Evolutionary conservation across 495 filamentous ascomycete species (phyloP).

Genomic region (Pseudomonodictys pantanalensis): DNA sequence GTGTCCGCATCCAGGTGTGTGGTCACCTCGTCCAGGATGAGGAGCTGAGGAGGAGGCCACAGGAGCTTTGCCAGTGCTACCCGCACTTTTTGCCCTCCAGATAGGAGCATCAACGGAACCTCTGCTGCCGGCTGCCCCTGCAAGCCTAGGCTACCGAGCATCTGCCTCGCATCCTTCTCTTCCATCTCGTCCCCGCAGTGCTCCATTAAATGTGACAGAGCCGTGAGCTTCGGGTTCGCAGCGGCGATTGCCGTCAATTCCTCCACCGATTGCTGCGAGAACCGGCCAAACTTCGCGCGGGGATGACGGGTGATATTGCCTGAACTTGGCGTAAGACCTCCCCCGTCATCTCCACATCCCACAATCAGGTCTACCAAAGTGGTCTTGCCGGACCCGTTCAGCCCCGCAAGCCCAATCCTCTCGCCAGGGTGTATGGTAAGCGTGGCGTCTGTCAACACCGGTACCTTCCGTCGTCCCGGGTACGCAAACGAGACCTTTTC

Average conservation of each 20-base stretch:
- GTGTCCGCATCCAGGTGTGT: constrained; percentile 83
- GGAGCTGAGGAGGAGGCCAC: constrained; percentile 64
- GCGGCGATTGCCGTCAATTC: constrained; percentile 53
- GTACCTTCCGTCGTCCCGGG: constrained; percentile 34
- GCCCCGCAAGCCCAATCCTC: constrained; percentile 67
- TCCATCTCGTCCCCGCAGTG: constrained; percentile 50
- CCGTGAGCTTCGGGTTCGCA: constrained; percentile 53
- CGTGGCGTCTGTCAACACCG: constrained; percentile 56
- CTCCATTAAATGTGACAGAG: constrained; percentile 56
- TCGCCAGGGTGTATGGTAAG: constrained; percentile 66
- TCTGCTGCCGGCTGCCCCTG: constrained; percentile 64
- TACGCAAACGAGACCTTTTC: constrained; percentile 66
- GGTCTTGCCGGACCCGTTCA: constrained; percentile 74
- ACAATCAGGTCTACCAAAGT: constrained; percentile 63
- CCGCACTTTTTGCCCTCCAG: constrained; percentile 76
- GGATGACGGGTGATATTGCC: constrained; percentile 63
- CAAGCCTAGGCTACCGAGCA: constrained; percentile 64
- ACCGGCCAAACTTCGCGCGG: constrained; percentile 65
- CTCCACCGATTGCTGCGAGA: constrained; percentile 75
- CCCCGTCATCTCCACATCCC: constrained; percentile 37
- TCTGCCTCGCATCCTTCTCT: constrained; percentile 60
- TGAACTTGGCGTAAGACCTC: constrained; percentile 44
- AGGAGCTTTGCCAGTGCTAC: constrained; percentile 67
- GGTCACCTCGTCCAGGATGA: constrained; percentile 76
- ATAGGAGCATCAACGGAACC: constrained; percentile 64